Evolutionary conservation across 192 early-diverging fungal genomes (phyloP), one percentile per base, ranked within the genome.

Genomic region (Coemansia sp.): DNA sequence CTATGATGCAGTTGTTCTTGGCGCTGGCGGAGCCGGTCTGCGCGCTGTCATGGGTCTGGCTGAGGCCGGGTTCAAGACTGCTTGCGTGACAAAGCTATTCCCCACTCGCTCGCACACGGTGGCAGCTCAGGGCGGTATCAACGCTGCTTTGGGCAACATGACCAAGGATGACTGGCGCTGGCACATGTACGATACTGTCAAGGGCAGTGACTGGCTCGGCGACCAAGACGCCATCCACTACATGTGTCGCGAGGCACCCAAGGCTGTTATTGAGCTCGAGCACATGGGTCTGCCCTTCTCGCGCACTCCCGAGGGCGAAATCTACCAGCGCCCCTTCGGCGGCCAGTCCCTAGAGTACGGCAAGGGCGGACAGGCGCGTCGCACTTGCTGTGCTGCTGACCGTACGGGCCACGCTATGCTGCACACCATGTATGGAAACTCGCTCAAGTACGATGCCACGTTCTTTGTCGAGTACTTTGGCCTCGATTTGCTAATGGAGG

Each of bases 181-280:
- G 97, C 97, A 99, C 81, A 99, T 99, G 97, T 99, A 97, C 74
- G 96, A 99, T 66, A 97, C 96, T 23, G 95, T 97, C 77, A 99
- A 99, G 87, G 96, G 95, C 56, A 93, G 91, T 65, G 97, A 99
- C 77, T 99, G 97, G 97, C 88, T 99, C 20, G 96, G 95, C 84
- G 97, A 99, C 84, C 97, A 99, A 86, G 95, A 99, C 66, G 97
- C 97, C 57, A 99, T 99, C 64, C 97, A 99, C 77, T 99, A 99
- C 84, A 99, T 99, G 97, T 97, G 95, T 83, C 90, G 95, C 58
- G 97, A 99, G 83, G 97, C 97, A 28, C 94, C 94, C 57, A 85
- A 93, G 78, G 88, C 91, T 43, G 97, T 99, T 38, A 89, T 95
- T 66, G 97, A 99, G 85, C 87, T 99, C 55, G 97, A 99, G 86